These are phyloP conservation scores for Arthrobotrys sinensis DNA, from an alignment of 2,329 filamentous ascomycete genomes.

Conservation along the genomic window DNA sequence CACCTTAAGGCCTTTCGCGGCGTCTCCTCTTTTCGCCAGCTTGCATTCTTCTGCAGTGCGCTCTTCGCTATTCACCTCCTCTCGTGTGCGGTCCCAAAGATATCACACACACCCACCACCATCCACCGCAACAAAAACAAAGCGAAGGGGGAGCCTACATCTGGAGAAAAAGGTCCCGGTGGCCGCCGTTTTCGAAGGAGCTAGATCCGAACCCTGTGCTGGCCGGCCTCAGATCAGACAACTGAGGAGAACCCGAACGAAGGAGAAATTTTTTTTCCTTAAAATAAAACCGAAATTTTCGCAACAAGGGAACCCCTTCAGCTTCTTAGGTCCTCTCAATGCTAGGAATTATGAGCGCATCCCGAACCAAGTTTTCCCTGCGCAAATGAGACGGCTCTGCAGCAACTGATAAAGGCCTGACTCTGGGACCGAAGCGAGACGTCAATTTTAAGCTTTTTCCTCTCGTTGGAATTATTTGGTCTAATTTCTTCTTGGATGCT, in stretches of 20 bases:
- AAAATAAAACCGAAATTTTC: conserved; percentile 34
- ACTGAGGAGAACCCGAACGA: conserved; percentile 52
- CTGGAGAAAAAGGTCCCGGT: conserved; percentile 56
- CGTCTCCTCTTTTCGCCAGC: conserved; percentile 60
- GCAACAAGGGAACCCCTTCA: conserved; percentile 39
- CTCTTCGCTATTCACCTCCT: conserved; percentile 55
- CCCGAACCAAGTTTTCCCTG: conserved; percentile 54
- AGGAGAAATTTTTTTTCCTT: conserved; percentile 42
- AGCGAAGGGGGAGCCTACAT: conserved; percentile 42
- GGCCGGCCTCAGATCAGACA: conserved; percentile 37
- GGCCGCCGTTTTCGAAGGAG: conserved; percentile 53
- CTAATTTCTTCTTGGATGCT: conserved; percentile 57
- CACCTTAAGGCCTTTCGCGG: conserved; percentile 39
- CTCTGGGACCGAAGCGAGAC: conserved; percentile 59
- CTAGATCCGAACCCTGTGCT: conserved; percentile 53
- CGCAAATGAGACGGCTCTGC: conserved; percentile 46
- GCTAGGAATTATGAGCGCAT: conserved; percentile 50
- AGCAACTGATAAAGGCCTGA: conserved; percentile 56
- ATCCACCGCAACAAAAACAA: conserved; percentile 37
- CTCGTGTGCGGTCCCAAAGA: conserved; percentile 61
- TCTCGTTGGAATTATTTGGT: conserved; percentile 52
- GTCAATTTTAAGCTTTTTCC: conserved; percentile 62
- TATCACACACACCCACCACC: conserved; percentile 57
- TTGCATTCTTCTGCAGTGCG: conserved; percentile 60
- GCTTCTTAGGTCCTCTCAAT: conserved; percentile 27